Percentiles rank a stretch among this genome's conserved stretches.
Conservation (phyloP, 2,329 filamentous ascomycete species). For the Diaporthe nobilis region DNA sequence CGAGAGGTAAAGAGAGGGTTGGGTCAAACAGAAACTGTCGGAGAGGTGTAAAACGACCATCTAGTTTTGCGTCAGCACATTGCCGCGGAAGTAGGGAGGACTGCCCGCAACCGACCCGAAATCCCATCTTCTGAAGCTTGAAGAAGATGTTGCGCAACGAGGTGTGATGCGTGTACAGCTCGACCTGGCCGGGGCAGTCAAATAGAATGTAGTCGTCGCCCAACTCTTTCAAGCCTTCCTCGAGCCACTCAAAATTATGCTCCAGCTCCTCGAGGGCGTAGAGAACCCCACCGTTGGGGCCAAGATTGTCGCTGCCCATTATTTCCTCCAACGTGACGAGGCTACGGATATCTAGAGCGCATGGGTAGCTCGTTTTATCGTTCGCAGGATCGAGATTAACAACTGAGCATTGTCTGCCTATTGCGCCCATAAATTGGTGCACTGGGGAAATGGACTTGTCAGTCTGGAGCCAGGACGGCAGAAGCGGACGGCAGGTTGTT, state of each 20-base stretch:
- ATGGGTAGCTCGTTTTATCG: slow-evolving; percentile 89
- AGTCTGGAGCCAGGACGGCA: slow-evolving; percentile 26
- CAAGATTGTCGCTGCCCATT: slow-evolving; percentile 91
- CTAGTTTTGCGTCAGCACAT: slow-evolving; percentile 60
- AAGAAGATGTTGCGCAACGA: slow-evolving; percentile 94
- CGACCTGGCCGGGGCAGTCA: slow-evolving; percentile 96
- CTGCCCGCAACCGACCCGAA: slow-evolving; percentile 76
- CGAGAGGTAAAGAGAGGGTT: slow-evolving; percentile 95
- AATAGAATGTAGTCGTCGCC: slow-evolving; percentile 95
- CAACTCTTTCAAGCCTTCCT: slow-evolving; percentile 82
- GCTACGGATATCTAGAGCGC: slow-evolving; percentile 90
- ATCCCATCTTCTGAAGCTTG: slow-evolving; percentile 89
- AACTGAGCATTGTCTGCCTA: slow-evolving; percentile 93
- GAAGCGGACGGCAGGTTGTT: slow-evolving; percentile 22
- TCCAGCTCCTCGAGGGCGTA: slow-evolving; percentile 97
- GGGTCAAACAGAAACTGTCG: slow-evolving; percentile 92
- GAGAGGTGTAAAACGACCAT: slow-evolving; percentile 94
- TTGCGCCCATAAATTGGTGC: slow-evolving; percentile 97
- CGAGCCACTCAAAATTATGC: slow-evolving; percentile 93
- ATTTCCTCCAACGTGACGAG: slow-evolving; percentile 93
- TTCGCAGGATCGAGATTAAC: slow-evolving; percentile 98
- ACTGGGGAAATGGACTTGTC: slow-evolving; percentile 60
- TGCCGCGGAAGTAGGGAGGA: slow-evolving; percentile 2
- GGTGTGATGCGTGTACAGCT: slow-evolving; percentile 95
- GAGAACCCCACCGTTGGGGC: slow-evolving; percentile 91